phyloP scores from a whole-genome alignment of 1,284 basidiomycete species.

The Cystobasidium slooffiae region DNA sequence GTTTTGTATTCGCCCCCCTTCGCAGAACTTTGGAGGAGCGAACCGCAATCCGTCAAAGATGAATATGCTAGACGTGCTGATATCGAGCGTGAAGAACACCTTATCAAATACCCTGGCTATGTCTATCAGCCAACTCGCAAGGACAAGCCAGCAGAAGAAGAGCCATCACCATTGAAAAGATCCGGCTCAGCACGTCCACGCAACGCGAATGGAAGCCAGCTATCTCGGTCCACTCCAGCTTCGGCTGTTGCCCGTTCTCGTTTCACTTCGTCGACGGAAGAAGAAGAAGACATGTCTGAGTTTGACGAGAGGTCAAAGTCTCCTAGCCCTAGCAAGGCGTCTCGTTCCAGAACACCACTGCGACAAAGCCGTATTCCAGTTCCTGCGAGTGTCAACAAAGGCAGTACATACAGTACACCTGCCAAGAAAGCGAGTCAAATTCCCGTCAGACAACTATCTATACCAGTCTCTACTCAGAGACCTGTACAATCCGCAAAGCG shows the following conservation, averaged over 20 bases:
- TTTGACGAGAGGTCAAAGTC: background rate
- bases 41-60: constrained; percentile 21
- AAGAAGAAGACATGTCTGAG: background rate
- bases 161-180: constrained; percentile 1
- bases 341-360: constrained; percentile 8
- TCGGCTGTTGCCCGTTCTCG: background rate
- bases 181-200: background rate
- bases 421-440: background rate
- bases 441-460: background rate
- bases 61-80: background rate
- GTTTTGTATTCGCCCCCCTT: background rate
- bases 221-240: background rate
- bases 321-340: background rate
- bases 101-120: constrained; percentile 20
- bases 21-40: constrained; percentile 12
- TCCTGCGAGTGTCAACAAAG: background rate
- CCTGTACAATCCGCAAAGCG: background rate
- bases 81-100: constrained; percentile 15
- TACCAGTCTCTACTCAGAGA: constrained; percentile 1
- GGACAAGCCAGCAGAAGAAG: background rate
- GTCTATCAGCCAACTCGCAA: constrained; percentile 21
- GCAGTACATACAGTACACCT: background rate
- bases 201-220: background rate
- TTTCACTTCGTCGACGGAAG: too few species aligned
- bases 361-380: constrained; percentile 13